Base-by-base conservation (phyloP, 768 basidiomycete species). In the Mycena floridula region DNA sequence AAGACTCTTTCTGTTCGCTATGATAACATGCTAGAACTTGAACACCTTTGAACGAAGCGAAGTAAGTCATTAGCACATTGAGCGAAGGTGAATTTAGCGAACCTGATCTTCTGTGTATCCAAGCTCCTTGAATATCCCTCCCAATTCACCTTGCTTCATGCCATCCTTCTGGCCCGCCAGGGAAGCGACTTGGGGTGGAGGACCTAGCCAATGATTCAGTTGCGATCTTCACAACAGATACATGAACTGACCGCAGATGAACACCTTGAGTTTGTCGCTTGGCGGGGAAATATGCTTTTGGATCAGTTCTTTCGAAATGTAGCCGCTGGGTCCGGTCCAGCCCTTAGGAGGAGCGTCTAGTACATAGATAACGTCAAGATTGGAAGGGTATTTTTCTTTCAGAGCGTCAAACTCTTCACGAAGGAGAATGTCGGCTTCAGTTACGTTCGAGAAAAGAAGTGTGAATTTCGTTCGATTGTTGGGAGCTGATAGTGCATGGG, bases 401-500 rank as follows among this genome's bases (percentile, higher is more conserved):
- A 89, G 68, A 7, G 62, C 64, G 48, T 91, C 88, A 50, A 91
- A 73, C 53, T 85, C 81, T 57, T 86, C 77, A 42, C 83, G 81
- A 49, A 95, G 77, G 43, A 94, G 81, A 50, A 99, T 96, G 59
- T 99, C 96, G 43, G 77, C 72, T 59, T 92, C 89, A 12, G 90
- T 79, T 27, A 92, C 76, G 62, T 98, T 98, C 27, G 89, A 83
- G 65, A 88, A 98, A 54, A 99, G 68, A 44, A 98, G 73, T 38
- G 84, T 95, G 72, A 90, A 96, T 56, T 92, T 92, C 49, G 96
- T 97, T 70, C 83, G 90, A 79, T 98, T 96, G 32, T 65, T 54
- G 25, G 77, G 73, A 56, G 89, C 82, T 1, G 80, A 54, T 46
- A 84, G 77, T 7, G 89, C 85, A 59, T 92, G 80, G 36, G 71